Evolutionary conservation across 768 basidiomycete species (phyloP).

Genomic region (Botryobasidium botryosum): DNA sequence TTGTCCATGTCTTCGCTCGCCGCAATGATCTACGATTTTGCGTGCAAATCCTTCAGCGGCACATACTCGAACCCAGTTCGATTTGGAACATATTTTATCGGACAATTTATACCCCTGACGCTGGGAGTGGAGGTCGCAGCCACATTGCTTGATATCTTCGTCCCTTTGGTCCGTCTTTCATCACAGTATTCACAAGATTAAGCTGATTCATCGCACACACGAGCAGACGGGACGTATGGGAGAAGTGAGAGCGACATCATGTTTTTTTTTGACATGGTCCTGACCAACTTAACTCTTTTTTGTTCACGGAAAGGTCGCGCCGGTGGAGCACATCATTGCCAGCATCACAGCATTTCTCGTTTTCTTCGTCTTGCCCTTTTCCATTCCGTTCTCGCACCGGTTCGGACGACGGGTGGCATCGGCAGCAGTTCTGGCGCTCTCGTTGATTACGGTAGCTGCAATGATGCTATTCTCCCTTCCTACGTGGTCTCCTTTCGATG

Average conservation of each 20-base stretch:
- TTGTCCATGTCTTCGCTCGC: conserved; percentile 37
- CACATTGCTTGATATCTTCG: conserved; percentile 69
- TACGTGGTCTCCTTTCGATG: conserved; percentile 44
- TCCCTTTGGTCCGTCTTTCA: conserved; percentile 50
- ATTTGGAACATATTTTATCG: conserved; percentile 46
- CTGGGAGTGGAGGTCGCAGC: conserved; percentile 40
- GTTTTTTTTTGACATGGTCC: background rate
- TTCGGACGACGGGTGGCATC: conserved; percentile 31
- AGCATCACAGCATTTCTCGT: conserved; percentile 46
- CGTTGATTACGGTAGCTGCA: conserved; percentile 29
- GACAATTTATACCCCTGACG: conserved; percentile 35
- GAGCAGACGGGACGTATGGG: conserved; percentile 67
- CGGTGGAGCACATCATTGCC: conserved; percentile 79
- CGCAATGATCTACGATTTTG: conserved; percentile 35
- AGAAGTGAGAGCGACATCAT: conserved; percentile 18
- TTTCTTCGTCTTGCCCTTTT: conserved; percentile 40
- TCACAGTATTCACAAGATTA: too few species aligned
- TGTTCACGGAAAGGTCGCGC: conserved; percentile 34
- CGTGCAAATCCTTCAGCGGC: too few species aligned
- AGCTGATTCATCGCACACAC: background rate
- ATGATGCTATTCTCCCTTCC: conserved; percentile 40
- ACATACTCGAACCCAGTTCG: conserved; percentile 17
- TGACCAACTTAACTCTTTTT: too few species aligned
- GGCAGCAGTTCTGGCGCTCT: conserved; percentile 28
- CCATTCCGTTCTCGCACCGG: conserved; percentile 57